Evolutionary conservation across 768 basidiomycete genomes (phyloP), one percentile per base, ranked within the genome.

Genomic region (Glaciozyma antarctica): DNA sequence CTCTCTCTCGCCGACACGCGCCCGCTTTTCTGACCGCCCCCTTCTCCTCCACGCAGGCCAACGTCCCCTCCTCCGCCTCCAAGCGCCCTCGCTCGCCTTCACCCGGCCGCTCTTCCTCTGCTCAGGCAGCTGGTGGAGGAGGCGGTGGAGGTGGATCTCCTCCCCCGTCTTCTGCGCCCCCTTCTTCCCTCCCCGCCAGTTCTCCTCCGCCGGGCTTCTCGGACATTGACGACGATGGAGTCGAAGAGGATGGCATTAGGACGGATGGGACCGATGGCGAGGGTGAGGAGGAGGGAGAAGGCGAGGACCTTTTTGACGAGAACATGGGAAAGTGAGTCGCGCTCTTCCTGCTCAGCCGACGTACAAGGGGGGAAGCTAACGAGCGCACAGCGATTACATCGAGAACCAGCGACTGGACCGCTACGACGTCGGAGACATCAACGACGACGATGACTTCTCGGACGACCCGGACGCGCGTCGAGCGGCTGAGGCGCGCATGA

Each of bases 271-370:
- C 32, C 9, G 83, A 81, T 10, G 70, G 68, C 22, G 72, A 70
- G 6, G 88, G 86, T 28, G 79, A 80, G 34, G 88, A 84, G 8
- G 88, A 86, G 16, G 90, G 82, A n/a, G 87, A 88, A 28, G 89
- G 88, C 45, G 94, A 97, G 76, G 94, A 98, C 78, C 83, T 99
- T 51, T 97, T 93, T 76, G 88, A 81, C 43, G 85, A 91, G n/a
- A 80, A 79, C 58, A 73, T 80, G 74, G 77, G 89, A 64, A 83
- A 87, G 76, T 79, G 81, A 81, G 93, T 89, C n/a, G n/a, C n/a
- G n/a, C n/a, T n/a, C 74, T 76, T 56, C 43, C 56, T 22, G 45
- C 45, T 47, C 45, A 47, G 45, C 45, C 45, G 22, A 13, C 5
- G 45, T 64, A 22, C 41, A n/a, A n/a, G 21, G 30, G 16, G 21